Base-by-base conservation (phyloP, 306 rosid genomes). In the Cicer yamashitae region DNA sequence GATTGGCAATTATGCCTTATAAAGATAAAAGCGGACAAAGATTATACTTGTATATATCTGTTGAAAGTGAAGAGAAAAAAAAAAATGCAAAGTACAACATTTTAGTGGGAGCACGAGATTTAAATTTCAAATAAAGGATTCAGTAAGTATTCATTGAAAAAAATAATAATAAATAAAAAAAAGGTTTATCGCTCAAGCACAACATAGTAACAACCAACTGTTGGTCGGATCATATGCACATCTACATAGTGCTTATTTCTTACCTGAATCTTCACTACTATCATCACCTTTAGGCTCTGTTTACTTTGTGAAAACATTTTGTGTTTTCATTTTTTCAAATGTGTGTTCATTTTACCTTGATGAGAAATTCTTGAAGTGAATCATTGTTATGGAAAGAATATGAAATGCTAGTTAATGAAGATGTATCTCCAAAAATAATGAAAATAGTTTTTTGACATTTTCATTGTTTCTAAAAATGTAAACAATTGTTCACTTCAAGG, bases 211-310 rank as follows among this genome's bases (percentile, higher is more conserved):
- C 50, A 40, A 53, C 56, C 48, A 64, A 64, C 64, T 37, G 14
- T 43, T 43, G 7, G 61, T 72, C 20, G 43, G 44, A 43, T 58
- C 52, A 43, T 63, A 61, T 22, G 71, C 22, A 12, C 68, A 71
- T 17, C 13, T 53, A 71, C 53, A 46, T 46, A 66, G 14, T 43
- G 9, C 8, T 73, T 25, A 17, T 62, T 20, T 56, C 75, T 37
- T 13, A 20, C 65, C 37, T 13, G 9, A 39, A 10, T 70, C 54
- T 78, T n/a, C 67, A 73, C 77, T 47, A 12, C 48, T 74, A 77
- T 10, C 64, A 25, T 43, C 59, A 43, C 12, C 51, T 20, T 20
- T 17, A 20, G 22, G 22, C 22, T 1, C 34, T 30, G 4, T 30
- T 30, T 30, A 30, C 34, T 30, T 30, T 30, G 34, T 30, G 34